phyloP scores from a whole-genome alignment of 257 asterid genomes.

The Verbascum thapsus region DNA sequence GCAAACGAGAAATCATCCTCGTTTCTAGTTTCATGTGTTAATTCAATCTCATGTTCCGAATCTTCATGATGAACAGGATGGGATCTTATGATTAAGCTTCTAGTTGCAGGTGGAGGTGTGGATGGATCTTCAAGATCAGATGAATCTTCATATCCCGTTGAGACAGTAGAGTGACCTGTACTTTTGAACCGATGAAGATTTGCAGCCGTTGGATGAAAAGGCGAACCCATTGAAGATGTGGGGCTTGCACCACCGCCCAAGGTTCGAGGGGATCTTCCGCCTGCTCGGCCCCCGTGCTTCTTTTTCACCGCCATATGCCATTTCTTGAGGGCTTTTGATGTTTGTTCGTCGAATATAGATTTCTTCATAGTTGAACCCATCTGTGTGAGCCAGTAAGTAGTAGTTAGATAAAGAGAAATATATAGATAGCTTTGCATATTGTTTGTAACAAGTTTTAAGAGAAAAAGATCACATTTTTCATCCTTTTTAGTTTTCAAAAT shows the following conservation, averaged over 20 bases:
- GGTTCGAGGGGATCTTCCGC: slow-evolving; percentile 56
- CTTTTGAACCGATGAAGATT: slow-evolving; percentile 74
- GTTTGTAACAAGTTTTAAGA: too few relatives aligned
- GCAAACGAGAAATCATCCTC: slow-evolving; percentile 75
- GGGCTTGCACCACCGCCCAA: slow-evolving; percentile 66
- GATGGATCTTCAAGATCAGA: slow-evolving; percentile 73
- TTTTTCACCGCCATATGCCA: slow-evolving; percentile 94
- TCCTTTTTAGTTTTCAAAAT: too few relatives aligned
- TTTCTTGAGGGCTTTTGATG: slow-evolving; percentile 82
- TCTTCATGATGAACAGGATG: slow-evolving; percentile 28
- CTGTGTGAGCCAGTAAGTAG: slow-evolving; percentile 42
- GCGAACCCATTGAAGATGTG: slow-evolving; percentile 63
- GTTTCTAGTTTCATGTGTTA: slow-evolving; percentile 37
- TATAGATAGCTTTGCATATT: too few relatives aligned
- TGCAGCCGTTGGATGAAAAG: slow-evolving; percentile 50
- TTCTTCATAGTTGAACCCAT: slow-evolving; percentile 93
- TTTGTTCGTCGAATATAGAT: slow-evolving; percentile 85
- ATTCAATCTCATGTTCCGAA: slow-evolving; percentile 32
- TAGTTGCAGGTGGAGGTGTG: slow-evolving; percentile 41
- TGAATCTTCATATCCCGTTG: slow-evolving; percentile 41
- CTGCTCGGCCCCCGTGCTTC: slow-evolving; percentile 50
- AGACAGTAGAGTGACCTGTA: slow-evolving; percentile 58
- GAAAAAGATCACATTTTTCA: too few relatives aligned
- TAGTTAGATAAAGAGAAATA: too few relatives aligned
- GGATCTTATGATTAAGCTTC: slow-evolving; percentile 45